These are phyloP conservation scores for Arabidopsis lyrata DNA, from an alignment of 441 rosid genomes.

Conservation along the genomic window DNA sequence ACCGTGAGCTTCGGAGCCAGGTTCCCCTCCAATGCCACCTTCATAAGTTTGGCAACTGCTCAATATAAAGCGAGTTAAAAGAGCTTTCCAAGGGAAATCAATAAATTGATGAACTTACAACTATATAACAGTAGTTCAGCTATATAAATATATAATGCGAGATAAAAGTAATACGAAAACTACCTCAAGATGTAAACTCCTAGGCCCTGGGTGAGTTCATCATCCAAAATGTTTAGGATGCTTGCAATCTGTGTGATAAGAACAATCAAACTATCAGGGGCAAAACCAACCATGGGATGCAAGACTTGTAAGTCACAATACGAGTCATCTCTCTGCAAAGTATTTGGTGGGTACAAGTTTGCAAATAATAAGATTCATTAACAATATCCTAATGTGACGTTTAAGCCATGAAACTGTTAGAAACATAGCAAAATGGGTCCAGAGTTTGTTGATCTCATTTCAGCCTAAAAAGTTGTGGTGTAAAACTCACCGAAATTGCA, in stretches of 20 bases:
- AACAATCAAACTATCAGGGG: conserved; percentile 17
- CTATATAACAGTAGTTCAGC: conserved; percentile 24
- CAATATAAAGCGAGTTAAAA: conserved; percentile 22
- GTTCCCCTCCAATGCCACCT: conserved; percentile 98
- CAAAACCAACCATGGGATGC: conserved; percentile 11
- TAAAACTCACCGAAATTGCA: too few relatives aligned
- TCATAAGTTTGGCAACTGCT: conserved; percentile 95
- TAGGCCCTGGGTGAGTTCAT: conserved; percentile 67
- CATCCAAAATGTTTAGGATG: conserved; percentile 78
- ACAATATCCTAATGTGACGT: conserved; percentile 6
- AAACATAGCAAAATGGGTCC: conserved; percentile 17
- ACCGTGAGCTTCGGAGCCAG: conserved; percentile 98
- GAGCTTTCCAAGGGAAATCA: background rate
- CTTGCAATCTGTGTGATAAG: conserved; percentile 70
- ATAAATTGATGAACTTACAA: conserved; percentile 1
- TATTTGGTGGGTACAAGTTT: too few relatives aligned
- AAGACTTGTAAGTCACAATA: conserved; percentile 10
- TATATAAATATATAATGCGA: background rate
- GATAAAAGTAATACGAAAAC: conserved; percentile 30
- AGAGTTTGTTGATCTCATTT: conserved; percentile 8
- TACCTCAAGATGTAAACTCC: conserved; percentile 91
- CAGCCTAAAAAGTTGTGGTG: conserved; percentile 7
- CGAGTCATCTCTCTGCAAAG: too few relatives aligned
- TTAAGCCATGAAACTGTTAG: conserved; percentile 1
- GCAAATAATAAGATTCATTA: background rate